Base-by-base conservation (phyloP, 2,329 filamentous ascomycete genomes). In the Fusarium brachygibbosum region DNA sequence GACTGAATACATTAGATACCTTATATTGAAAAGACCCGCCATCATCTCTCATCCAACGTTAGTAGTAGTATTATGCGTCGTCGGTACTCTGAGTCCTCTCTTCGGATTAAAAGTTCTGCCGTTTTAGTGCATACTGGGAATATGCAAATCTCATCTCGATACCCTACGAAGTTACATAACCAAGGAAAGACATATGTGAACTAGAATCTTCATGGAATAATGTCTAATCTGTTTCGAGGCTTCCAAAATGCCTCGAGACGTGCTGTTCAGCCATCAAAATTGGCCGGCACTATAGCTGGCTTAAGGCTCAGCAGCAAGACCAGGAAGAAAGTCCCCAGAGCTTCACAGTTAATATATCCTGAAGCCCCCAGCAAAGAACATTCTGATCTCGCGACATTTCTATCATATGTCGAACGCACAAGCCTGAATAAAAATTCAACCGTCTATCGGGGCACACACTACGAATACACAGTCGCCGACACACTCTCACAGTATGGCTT, bases 401-500 rank as follows among this genome's bases (percentile, higher is more conserved):
- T 91, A 29, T 81, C 84, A 28, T 89, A 94, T 76, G 89, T 89
- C 7, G 76, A 83, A 21, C 85, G 86, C 50, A 84, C 81, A 0
- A 82, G 84, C 1, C 82, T 93, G 23, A 83, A 87, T 66, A 77
- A 81, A 1, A 79, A 77, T 6, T 88, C 86, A 17, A 88, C 87
- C 0, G 84, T 88, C 44, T 94, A 89, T 76, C 82, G 89, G 41
- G 93, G 93, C 69, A 95, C 92, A 0, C 87, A 87, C 76, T 95
- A 92, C 80, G 93, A 96, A 78, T 95, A 95, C 81, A 88, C 83
- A 0, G 86, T 89, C 5, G 85, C 86, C 8, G 76, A 79, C 6
- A 80, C 86, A 1, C 84, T 95, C 0, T 74, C 84, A 5, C 79
- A 80, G 2, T 85, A 91, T 53, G 89, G 90, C 55, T 92, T 95